Evolutionary conservation across 208 protist species (phyloP), one percentile per base, ranked within the genome.

Genomic region (Trypanosoma avium): DNA sequence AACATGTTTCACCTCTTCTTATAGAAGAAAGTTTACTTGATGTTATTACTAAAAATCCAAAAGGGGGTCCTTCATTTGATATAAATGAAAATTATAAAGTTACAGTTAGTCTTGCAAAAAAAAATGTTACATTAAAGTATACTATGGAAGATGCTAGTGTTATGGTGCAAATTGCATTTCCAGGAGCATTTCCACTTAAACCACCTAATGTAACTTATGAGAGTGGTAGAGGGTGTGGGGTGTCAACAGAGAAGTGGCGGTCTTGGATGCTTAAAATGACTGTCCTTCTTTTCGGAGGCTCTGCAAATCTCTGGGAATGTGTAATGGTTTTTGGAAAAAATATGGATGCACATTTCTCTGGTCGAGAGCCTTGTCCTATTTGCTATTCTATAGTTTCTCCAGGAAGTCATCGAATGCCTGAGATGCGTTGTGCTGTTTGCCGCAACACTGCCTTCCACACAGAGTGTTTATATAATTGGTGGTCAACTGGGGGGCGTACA

Each of bases 191-290:
- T 71, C 92, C 92, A 10, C 75, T 97, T 56, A 68, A 67, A 19
- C 77, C 67, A 32, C 83, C 86, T 0, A 56, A 35, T 4, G 83
- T 93, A 19, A 79, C 73, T 47, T 71, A 71, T 69, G 75, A 78
- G 38, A 92, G 67, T 50, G 77, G 73, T 0, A 70, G 81, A 19
- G 86, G 80, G 22, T 88, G 76, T 38, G 90, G 91, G 45, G 79
- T 97, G 0, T 84, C 78, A 22, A 67, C 79, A 26, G 82, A 86
- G 21, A 83, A 88, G 75, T 96, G 81, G 83, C 88, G 90, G 10
- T 52, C 75, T 45, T 96, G 92, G 94, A 88, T 95, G 77, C 77
- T 97, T 42, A 79, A 83, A 55, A 97, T 97, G 88, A 93, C 88
- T 3, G 82, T 70, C 27, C 75, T 93, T 22, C 77, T 97, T n/a